phyloP scores from a whole-genome alignment of 2,329 filamentous ascomycete genomes.

The Stylonectria norvegica region DNA sequence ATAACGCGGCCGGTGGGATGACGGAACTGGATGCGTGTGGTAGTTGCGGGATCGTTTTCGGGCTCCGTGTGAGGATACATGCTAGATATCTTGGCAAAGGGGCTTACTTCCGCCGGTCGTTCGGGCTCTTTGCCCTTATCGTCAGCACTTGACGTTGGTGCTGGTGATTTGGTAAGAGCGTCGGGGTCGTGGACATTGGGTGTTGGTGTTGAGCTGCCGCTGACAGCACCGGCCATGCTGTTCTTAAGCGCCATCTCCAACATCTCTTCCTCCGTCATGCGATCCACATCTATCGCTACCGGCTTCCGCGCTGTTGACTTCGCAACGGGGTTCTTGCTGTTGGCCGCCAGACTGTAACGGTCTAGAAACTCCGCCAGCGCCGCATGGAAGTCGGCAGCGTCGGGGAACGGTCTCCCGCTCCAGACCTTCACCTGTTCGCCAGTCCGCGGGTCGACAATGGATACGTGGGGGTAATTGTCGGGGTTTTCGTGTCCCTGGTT shows the following conservation, averaged over 20 bases:
- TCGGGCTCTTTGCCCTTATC: constrained; percentile 51
- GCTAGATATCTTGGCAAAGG: constrained; percentile 70
- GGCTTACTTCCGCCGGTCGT: constrained; percentile 32
- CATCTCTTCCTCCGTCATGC: constrained; percentile 98
- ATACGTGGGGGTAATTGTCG: constrained; percentile 94
- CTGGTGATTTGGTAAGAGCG: constrained; percentile 69
- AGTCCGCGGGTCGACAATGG: constrained; percentile 90
- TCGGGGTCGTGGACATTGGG: constrained; percentile 76
- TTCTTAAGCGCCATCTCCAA: constrained; percentile 89
- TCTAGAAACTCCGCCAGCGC: constrained; percentile 96
- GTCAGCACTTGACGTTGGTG: constrained; percentile 40
- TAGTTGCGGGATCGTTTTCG: constrained; percentile 62
- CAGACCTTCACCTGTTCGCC: constrained; percentile 97
- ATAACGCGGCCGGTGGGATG: constrained; percentile 83
- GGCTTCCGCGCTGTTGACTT: constrained; percentile 59
- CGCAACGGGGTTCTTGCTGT: constrained; percentile 90
- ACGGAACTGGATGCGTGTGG: constrained; percentile 89
- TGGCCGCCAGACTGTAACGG: constrained; percentile 82
- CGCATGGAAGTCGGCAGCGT: constrained; percentile 76
- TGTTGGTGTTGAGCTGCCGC: constrained; percentile 35
- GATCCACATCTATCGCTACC: constrained; percentile 70
- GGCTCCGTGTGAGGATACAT: constrained; percentile 76
- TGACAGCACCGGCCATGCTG: constrained; percentile 61
- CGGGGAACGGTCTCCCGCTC: constrained; percentile 79
- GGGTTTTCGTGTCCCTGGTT: constrained; percentile 67